Conservation (phyloP, 1,139 yeast genomes). For the Saccharomyces hybrid region DNA sequence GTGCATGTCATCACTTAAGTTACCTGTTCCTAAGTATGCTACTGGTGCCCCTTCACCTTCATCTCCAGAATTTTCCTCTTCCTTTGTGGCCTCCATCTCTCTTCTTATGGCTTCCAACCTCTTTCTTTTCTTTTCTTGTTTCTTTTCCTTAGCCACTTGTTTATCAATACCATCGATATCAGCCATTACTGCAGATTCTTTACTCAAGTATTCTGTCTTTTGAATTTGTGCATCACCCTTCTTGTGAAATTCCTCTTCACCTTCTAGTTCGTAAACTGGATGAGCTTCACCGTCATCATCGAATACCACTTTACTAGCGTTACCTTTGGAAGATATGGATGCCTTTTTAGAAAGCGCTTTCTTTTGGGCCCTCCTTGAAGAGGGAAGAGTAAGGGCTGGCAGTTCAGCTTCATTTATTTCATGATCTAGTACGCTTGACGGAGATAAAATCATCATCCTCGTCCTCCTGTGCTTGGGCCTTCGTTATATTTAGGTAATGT, state of each 20-base stretch:
- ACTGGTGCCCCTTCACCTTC: conserved; percentile 18
- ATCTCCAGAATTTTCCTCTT: conserved; percentile 31
- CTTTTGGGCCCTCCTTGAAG: conserved; percentile 82
- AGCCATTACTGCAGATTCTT: conserved; percentile 64
- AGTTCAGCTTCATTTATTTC: conserved; percentile 55
- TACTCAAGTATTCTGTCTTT: conserved; percentile 55
- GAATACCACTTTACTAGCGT: conserved; percentile 71
- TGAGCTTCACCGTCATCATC: conserved; percentile 94
- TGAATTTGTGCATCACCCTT: conserved; percentile 69
- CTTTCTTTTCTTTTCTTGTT: conserved; percentile 81
- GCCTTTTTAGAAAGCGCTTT: conserved; percentile 82
- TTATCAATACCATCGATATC: conserved; percentile 73
- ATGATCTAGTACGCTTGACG: conserved; percentile 72
- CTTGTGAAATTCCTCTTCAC: conserved; percentile 75
- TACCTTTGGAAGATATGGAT: conserved; percentile 54
- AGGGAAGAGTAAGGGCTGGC: conserved; percentile 53
- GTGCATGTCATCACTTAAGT: conserved; percentile 37
- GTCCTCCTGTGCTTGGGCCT: conserved; percentile 36
- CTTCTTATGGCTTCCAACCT: conserved; percentile 73
- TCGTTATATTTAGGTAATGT: conserved; percentile 69
- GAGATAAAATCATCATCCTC: conserved; percentile 74
- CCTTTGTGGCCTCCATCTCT: conserved; percentile 37
- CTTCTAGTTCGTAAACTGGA: conserved; percentile 82
- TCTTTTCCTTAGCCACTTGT: conserved; percentile 69
- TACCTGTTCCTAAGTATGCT: conserved; percentile 30